Base-by-base conservation (phyloP, 768 basidiomycete genomes). In the Leccinum longicurvipes region DNA sequence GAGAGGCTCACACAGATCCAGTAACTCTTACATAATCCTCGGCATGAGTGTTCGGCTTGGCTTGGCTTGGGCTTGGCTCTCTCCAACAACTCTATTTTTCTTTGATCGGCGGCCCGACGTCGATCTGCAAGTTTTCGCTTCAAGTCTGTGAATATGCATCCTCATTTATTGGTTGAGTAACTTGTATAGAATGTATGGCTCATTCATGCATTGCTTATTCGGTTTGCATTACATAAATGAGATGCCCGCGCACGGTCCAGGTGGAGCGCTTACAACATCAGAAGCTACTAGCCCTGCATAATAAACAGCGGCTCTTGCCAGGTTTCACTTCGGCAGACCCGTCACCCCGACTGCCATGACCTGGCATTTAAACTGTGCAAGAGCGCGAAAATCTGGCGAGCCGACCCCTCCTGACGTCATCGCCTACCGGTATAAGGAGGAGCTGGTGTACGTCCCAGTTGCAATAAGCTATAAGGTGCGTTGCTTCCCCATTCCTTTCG, bases 381-480 rank as follows among this genome's bases (percentile, higher is more conserved):
- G n/a, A 39, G 39, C 10, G 2, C 39, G 39, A 39, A 39, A 4
- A 17, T 39, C 39, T 39, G 10, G 39, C 39, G 39, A 3, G n/a
- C 39, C 24, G 12, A 19, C 23, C 0, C 19, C 46, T 14, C 28
- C 53, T 6, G 79, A 82, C 41, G 72, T 83, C 53, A 67, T 84
- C 55, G 83, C 79, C 15, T 84, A 83, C 54, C 76, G 79, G 28
- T 69, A 71, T 7, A 63, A 73, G 0, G 63, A 68, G 8, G 62
- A 75, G 23, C 69, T 82, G n/a, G 79, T 83, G 17, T 83, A 81
- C 49, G 83, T 85, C 0, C 74, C 73, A 2, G 77, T 76, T 1
- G 73, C 77, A 10, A 47, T 64, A 31, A 65, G 69, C 46, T 82
- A 81, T 55, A 62, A 73, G 60, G 84, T 82, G 39, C 52, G 75